Base-by-base conservation (phyloP, 2,329 filamentous ascomycete genomes). In the Colletotrichum somersetense region DNA sequence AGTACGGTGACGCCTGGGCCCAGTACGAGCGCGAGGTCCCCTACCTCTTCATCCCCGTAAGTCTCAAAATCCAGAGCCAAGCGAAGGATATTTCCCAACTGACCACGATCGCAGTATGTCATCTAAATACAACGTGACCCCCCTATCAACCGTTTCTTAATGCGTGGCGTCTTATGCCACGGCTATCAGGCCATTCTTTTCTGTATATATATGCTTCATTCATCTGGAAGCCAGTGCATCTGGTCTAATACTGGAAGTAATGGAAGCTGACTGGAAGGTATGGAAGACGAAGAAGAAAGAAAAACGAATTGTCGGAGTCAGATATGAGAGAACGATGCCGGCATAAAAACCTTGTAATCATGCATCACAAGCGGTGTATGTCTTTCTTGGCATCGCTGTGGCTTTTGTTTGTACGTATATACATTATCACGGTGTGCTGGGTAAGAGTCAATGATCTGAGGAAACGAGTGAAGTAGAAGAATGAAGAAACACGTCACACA, bases 21-120 rank as follows among this genome's bases (percentile, higher is more conserved):
- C 91, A 96, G 85, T 97, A 97, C 79, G 92, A 93, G 85, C 89
- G 87, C 83, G 87, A 87, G 81, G 93, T 96, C 66, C 94, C 94
- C 52, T 96, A 94, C 83, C 83, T 96, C 69, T 96, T 96, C 80
- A 94, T 96, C 70, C 81, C 81, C 20, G 81, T 83, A 78, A 77
- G 81, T 76, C 2, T 23, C 18, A 4, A n/a, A 14, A 10, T 58
- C 5, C 35, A 23, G 12, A 26, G 8, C 53, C n/a, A 18, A 16
- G 23, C 26, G 4, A 33, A 33, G 3, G 10, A 14, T 26, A 20
- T 14, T 2, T 7, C 6, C 1, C 20, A 44, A 35, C 38, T 64
- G 20, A 64, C 26, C 14, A 38, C 33, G 11, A 12, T 35, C 14
- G 6, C 42, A 85, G 84, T 85, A 85, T 75, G 80, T 85, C 73